Evolutionary conservation across 2,329 filamentous ascomycete species (phyloP), one percentile per base, ranked within the genome.

Genomic region (Cercospora sp.): DNA sequence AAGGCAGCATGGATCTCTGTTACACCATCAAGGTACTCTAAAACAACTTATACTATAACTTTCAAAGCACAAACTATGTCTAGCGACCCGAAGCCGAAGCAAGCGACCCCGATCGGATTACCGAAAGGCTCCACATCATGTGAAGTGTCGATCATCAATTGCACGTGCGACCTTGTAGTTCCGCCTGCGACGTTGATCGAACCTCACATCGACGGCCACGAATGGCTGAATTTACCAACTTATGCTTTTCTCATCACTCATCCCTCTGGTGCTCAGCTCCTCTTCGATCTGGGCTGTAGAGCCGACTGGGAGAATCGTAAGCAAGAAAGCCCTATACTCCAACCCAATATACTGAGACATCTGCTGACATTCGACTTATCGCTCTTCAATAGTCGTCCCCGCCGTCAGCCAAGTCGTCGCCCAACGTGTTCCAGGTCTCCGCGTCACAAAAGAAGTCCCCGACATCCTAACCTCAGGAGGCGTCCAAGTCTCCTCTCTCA

Each of bases 101-200:
- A 66, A 48, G 67, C 69, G 23, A 65, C 70, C 7, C 53, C 63
- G 18, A 60, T 71, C 36, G 66, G 66, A 53, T 66, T 72, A 3
- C 70, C 69, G 13, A 67, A 67, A 28, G 67, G 70, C 8, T 42
- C 66, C 36, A 61, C 60, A 23, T 58, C 62, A n/a, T 72, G 70
- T 48, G 60, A 69, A 45, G 66, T 72, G 16, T 69, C 67, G 5
- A 71, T 71, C 40, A 72, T 72, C 31, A 67, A 72, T 42, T 68
- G 61, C 23, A 72, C 70, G 18, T 69, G 69, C 61, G 64, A 72
- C 51, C 23, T 72, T 10, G 67, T 69, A 2, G 66, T 69, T 12
- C 67, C 63, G 61, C 70, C 70, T 10, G 63, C 94, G 93, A 74
- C 92, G 87, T 70, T 90, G 88, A 75, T 97, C 93, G 57, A 97